phyloP scores from a whole-genome alignment of 1,139 yeast genomes.

The Pichia sp. region DNA sequence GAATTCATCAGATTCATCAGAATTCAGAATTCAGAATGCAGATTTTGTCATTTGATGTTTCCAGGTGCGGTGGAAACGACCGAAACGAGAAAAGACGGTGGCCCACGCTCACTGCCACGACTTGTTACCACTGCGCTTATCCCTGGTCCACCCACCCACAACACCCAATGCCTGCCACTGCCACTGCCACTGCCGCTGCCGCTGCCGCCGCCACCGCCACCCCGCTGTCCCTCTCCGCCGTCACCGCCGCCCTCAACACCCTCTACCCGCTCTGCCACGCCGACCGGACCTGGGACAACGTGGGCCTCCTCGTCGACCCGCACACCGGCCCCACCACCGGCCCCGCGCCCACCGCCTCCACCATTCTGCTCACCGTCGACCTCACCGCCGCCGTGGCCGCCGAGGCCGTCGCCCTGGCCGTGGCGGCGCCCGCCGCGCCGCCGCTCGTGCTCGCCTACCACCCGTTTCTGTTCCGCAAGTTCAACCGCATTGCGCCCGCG shows the following conservation, averaged over 20 bases:
- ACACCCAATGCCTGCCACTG: background rate
- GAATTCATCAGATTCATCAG: too few relatives aligned
- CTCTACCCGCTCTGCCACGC: constrained; percentile 42
- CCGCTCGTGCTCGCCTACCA: constrained; percentile 79
- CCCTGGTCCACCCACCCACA: background rate
- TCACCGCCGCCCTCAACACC: constrained; percentile 31
- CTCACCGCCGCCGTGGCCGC: constrained; percentile 77
- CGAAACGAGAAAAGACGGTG: too few relatives aligned
- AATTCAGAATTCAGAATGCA: too few relatives aligned
- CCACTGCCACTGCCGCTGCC: background rate
- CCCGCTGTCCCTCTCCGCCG: background rate
- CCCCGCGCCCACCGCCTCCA: too few relatives aligned
- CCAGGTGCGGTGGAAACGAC: too few relatives aligned
- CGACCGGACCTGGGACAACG: constrained; percentile 88
- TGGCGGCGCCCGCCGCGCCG: constrained; percentile 29
- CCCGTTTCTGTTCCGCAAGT: constrained; percentile 87
- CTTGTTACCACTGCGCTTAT: too few relatives aligned
- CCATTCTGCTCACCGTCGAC: constrained; percentile 78
- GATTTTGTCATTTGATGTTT: too few relatives aligned
- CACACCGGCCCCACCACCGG: constrained; percentile 28
- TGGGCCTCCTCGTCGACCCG: constrained; percentile 72
- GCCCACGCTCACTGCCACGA: too few relatives aligned
- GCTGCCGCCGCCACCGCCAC: background rate
- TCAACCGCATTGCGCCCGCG: constrained; percentile 57
- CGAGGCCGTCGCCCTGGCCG: constrained; percentile 56